A percentile compares a stretch with the other conserved stretches of the same genome.
Evolutionary conservation across 2,329 filamentous ascomycete genomes (phyloP).

Genomic region (Aspergillus ibericus): DNA sequence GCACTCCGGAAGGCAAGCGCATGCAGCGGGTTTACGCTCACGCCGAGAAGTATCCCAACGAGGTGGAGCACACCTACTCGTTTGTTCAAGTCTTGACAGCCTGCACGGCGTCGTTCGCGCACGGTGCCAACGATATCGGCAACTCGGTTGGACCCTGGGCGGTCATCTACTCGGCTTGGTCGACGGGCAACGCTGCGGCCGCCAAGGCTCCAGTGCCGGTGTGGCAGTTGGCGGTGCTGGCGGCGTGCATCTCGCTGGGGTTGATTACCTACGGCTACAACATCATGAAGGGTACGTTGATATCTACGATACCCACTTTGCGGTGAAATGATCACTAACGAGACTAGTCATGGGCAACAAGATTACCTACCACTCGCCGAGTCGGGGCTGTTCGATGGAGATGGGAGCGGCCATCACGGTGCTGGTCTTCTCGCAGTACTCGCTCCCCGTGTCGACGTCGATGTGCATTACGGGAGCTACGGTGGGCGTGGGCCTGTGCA

Average conservation of each 20-base stretch:
- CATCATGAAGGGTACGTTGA: slow-evolving; percentile 70
- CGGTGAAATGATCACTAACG: slow-evolving; percentile 19
- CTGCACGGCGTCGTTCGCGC: slow-evolving; percentile 53
- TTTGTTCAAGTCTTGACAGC: slow-evolving; percentile 57
- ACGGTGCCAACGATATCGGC: slow-evolving; percentile 76
- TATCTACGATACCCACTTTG: too few relatives aligned
- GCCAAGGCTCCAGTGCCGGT: slow-evolving; percentile 67
- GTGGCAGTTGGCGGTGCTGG: slow-evolving; percentile 74
- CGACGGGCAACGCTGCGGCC: slow-evolving; percentile 59
- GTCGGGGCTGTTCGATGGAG: slow-evolving; percentile 68
- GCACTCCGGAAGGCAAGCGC: slow-evolving; percentile 70
- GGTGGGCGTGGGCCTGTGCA: slow-evolving; percentile 75
- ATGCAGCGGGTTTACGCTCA: slow-evolving; percentile 68
- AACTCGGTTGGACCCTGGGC: slow-evolving; percentile 71
- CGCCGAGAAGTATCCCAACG: slow-evolving; percentile 66
- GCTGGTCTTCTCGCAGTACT: slow-evolving; percentile 72
- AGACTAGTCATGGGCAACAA: slow-evolving; percentile 74
- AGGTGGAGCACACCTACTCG: slow-evolving; percentile 63
- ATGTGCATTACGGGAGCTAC: slow-evolving; percentile 81
- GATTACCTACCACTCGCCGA: slow-evolving; percentile 68
- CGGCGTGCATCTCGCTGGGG: slow-evolving; percentile 63
- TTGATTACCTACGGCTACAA: slow-evolving; percentile 77
- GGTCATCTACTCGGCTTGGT: slow-evolving; percentile 68
- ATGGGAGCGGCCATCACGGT: slow-evolving; percentile 76
- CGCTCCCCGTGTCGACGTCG: slow-evolving; percentile 72